Evolutionary conservation across 2,329 filamentous ascomycete genomes (phyloP).

Genomic region (Simplicillium aogashimaense): DNA sequence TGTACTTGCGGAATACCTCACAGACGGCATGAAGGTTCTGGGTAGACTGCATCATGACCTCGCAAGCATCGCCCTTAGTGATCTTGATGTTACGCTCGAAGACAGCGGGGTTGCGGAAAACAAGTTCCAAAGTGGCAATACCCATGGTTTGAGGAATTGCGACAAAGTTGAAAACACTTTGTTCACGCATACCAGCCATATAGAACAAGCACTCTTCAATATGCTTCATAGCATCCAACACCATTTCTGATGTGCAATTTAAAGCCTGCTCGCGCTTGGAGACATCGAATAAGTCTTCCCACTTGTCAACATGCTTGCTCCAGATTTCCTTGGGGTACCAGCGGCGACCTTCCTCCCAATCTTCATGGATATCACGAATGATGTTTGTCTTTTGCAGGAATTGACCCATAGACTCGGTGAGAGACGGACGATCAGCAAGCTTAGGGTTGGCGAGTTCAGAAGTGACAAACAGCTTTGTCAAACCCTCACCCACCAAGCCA

Average conservation of each 20-base stretch:
- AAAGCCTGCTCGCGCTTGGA: conserved; percentile 69
- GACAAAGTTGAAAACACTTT: conserved; percentile 98
- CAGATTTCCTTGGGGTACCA: conserved; percentile 97
- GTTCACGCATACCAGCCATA: conserved; percentile 86
- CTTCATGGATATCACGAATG: conserved; percentile 89
- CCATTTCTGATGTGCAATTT: conserved; percentile 86
- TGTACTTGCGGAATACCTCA: conserved; percentile 70
- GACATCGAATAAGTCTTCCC: conserved; percentile 81
- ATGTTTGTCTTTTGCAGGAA: conserved; percentile 99
- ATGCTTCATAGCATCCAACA: conserved; percentile 78
- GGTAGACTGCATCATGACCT: conserved; percentile 84
- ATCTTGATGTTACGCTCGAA: conserved; percentile 91
- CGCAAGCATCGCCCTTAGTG: conserved; percentile 86
- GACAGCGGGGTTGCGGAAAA: conserved; percentile 83
- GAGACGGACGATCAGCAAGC: conserved; percentile 64
- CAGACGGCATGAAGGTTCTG: conserved; percentile 79
- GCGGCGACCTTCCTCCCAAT: conserved; percentile 74
- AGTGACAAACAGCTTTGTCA: conserved; percentile 84
- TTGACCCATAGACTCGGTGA: conserved; percentile 93
- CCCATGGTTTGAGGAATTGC: conserved; percentile 97
- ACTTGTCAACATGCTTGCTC: conserved; percentile 87
- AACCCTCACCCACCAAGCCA: conserved; percentile 91
- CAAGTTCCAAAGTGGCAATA: conserved; percentile 83
- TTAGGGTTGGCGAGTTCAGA: conserved; percentile 78
- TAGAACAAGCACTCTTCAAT: conserved; percentile 95